Evolutionary conservation across 139 green algal species (phyloP).

Genomic region (Picochlorum sp.): DNA sequence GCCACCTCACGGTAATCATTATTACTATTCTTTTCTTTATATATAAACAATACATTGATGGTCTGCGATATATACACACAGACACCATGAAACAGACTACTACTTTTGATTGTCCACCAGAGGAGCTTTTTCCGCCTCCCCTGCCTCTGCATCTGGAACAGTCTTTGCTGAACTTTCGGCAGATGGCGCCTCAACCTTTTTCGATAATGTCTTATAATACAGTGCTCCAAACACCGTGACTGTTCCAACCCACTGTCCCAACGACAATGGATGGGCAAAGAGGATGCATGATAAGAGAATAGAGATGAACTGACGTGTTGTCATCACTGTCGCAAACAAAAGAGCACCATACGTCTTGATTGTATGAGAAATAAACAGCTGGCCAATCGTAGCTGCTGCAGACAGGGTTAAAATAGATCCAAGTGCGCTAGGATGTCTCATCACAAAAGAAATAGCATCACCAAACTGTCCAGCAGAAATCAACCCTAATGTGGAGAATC

Average conservation of each 20-base stretch:
- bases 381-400: conserved; percentile 41
- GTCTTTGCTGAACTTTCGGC: background rate
- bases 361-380: conserved; percentile 78
- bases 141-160: background rate
- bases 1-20: conserved; percentile 9
- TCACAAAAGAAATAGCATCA: conserved; percentile 50
- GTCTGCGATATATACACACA: background rate
- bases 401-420: conserved; percentile 50
- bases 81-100: background rate
- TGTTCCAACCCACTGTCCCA: conserved; percentile 51
- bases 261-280: conserved; percentile 70
- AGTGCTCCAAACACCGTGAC: conserved; percentile 50
- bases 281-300: conserved; percentile 82
- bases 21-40: background rate
- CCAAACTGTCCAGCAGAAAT: conserved; percentile 46
- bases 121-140: conserved; percentile 5
- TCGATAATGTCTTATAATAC: conserved; percentile 47
- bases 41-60: conserved; percentile 9
- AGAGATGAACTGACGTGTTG: conserved; percentile 80
- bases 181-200: conserved; percentile 2
- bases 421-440: conserved; percentile 40
- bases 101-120: conserved; percentile 5
- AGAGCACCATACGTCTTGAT: conserved; percentile 73
- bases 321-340: conserved; percentile 92
- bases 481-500: conserved; percentile 43